Conservation (phyloP, 345 rosid genomes). For the Murraya koenigii region DNA sequence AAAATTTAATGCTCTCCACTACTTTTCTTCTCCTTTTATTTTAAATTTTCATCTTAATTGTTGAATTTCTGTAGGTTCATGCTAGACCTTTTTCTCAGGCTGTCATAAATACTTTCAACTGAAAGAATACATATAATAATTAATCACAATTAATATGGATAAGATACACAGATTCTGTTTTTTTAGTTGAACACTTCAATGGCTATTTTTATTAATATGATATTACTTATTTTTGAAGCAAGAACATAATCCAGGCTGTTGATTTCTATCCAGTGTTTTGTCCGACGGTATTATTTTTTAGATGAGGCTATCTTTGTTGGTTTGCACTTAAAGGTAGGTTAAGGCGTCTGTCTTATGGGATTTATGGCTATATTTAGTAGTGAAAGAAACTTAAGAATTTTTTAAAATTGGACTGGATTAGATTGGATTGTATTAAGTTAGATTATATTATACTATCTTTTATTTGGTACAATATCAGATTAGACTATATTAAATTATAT, state of each 20-base stretch:
- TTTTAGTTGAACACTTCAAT: background rate
- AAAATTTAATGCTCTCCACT: too few relatives aligned
- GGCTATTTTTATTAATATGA: too few relatives aligned
- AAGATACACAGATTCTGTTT: background rate
- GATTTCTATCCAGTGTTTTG: too few relatives aligned
- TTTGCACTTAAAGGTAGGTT: background rate
- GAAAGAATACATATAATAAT: background rate
- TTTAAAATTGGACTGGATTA: too few relatives aligned
- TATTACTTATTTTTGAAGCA: background rate
- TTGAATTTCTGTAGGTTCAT: background rate
- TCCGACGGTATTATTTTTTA: background rate
- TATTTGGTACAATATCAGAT: too few relatives aligned
- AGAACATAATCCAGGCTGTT: background rate
- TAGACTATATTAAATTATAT: too few relatives aligned
- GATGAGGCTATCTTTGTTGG: background rate
- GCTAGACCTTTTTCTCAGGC: background rate
- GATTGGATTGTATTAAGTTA: too few relatives aligned
- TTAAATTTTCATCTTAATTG: background rate
- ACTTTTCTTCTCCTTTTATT: too few relatives aligned
- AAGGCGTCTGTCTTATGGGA: too few relatives aligned
- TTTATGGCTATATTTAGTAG: too few relatives aligned
- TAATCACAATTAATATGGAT: background rate
- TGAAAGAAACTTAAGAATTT: too few relatives aligned
- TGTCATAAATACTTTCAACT: background rate
- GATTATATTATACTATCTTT: too few relatives aligned